A percentile compares a stretch with the other conserved stretches of the same genome.
phyloP scores from a whole-genome alignment of 2,329 filamentous ascomycete genomes.

The Amauroascus niger region DNA sequence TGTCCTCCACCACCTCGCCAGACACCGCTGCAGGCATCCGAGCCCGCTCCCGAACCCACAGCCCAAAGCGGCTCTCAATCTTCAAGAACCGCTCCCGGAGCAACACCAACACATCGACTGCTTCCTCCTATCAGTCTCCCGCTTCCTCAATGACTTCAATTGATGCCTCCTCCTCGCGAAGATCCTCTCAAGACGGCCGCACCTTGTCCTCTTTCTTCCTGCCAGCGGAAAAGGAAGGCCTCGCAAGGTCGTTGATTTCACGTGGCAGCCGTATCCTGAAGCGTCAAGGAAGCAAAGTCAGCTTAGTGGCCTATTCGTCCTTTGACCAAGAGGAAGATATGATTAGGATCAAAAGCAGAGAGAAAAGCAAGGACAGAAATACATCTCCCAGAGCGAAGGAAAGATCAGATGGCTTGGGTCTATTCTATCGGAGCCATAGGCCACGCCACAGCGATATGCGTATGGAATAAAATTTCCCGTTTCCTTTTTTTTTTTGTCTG shows the following conservation, averaged over 20 bases:
- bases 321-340: constrained; percentile 35
- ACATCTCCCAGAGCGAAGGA: constrained; percentile 22
- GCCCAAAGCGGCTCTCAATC: constrained; percentile 33
- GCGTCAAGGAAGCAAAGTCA: constrained; percentile 40
- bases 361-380: background rate
- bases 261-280: constrained; percentile 40
- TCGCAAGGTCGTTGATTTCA: constrained; percentile 34
- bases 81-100: constrained; percentile 34
- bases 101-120: constrained; percentile 43
- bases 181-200: constrained; percentile 28
- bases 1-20: constrained; percentile 11
- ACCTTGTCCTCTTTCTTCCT: constrained; percentile 22
- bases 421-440: constrained; percentile 28
- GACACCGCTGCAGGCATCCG: constrained; percentile 11
- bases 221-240: constrained; percentile 29
- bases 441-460: constrained; percentile 28
- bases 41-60: constrained; percentile 23
- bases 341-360: constrained; percentile 25
- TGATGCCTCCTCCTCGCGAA: constrained; percentile 23
- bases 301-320: constrained; percentile 30
- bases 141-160: constrained; percentile 35
- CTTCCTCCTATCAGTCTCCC: constrained; percentile 40
- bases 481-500: background rate
- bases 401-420: constrained; percentile 26
- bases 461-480: constrained; percentile 22